Evolutionary conservation across 495 filamentous ascomycete genomes (phyloP).

Genomic region (Thermochaetoides thermophila): DNA sequence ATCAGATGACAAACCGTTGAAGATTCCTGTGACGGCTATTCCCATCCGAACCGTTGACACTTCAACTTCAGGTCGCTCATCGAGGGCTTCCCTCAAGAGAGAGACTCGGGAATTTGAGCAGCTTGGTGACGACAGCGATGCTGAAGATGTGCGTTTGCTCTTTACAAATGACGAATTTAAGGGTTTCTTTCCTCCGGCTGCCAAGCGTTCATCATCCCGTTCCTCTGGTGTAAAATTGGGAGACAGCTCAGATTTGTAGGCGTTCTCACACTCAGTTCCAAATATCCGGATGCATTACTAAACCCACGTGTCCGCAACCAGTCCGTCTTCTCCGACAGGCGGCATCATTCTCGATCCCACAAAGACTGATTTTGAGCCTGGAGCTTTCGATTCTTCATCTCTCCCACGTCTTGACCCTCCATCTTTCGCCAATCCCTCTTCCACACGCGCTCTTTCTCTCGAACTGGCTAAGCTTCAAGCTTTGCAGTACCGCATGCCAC

Average conservation of each 20-base stretch:
- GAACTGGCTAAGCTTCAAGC: conserved; percentile 45
- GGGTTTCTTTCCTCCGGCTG: not conserved
- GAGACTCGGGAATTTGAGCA: too few relatives aligned
- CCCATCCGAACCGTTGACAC: conserved; percentile 7
- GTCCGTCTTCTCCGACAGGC: conserved; percentile 1
- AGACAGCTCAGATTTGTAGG: not conserved
- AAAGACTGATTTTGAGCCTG: conserved; percentile 52
- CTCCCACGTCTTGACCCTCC: conserved; percentile 49
- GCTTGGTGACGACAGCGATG: conserved; percentile 37
- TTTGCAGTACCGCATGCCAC: conserved; percentile 44
- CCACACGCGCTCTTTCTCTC: conserved; percentile 46
- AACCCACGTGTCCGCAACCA: not conserved
- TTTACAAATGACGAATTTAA: conserved; percentile 21
- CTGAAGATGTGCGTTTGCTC: conserved; percentile 37
- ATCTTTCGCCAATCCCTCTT: conserved; percentile 48
- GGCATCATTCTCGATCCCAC: conserved; percentile 1
- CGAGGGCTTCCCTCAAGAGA: too few relatives aligned
- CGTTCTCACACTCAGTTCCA: too few relatives aligned
- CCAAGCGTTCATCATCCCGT: conserved; percentile 2
- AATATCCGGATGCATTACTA: too few relatives aligned
- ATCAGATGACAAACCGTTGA: not conserved
- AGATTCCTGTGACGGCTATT: conserved; percentile 19
- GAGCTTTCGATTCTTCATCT: conserved; percentile 37
- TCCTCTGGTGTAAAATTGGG: conserved; percentile 3
- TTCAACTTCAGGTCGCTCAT: too few relatives aligned